These are phyloP conservation scores for Rhodotorula sp. DNA, from an alignment of 1,284 basidiomycete genomes.

Conservation along the genomic window DNA sequence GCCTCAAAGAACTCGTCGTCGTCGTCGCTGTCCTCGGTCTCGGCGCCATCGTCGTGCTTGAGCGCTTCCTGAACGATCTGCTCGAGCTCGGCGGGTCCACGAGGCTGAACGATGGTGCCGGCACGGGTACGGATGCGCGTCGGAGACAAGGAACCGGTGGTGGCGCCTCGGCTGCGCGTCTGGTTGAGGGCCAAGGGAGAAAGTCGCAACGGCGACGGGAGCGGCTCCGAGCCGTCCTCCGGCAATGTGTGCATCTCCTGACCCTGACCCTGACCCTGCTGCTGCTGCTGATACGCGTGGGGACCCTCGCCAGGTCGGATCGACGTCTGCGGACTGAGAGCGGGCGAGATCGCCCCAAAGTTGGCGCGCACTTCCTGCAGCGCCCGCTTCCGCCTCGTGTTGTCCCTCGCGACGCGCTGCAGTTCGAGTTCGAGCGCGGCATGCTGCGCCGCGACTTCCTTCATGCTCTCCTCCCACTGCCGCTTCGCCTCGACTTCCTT, in stretches of 20 bases:
- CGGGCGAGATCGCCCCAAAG: slow-evolving; percentile 17
- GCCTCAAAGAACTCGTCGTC: slow-evolving; percentile 99
- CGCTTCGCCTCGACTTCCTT: slow-evolving; percentile 63
- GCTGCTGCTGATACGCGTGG: background rate
- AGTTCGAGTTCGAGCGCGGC: slow-evolving; percentile 80
- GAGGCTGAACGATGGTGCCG: slow-evolving; percentile 25
- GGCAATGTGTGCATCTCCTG: slow-evolving; percentile 6
- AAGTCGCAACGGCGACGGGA: slow-evolving; percentile 15
- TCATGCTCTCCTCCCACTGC: slow-evolving; percentile 90
- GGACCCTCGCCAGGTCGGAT: background rate
- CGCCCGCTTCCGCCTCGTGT: slow-evolving; percentile 53
- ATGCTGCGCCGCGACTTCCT: slow-evolving; percentile 79
- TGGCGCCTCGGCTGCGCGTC: slow-evolving; percentile 7
- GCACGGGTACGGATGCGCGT: slow-evolving; percentile 17
- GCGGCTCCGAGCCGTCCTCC: slow-evolving; percentile 10
- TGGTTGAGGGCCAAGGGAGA: slow-evolving; percentile 1
- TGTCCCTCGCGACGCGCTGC: slow-evolving; percentile 48
- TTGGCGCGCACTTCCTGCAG: slow-evolving; percentile 45
- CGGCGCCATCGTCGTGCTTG: slow-evolving; percentile 30
- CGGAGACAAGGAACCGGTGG: slow-evolving; percentile 24
- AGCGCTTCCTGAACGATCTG: slow-evolving; percentile 34
- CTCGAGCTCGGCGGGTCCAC: slow-evolving; percentile 31
- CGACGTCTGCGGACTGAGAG: slow-evolving; percentile 15
- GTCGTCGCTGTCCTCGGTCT: slow-evolving; percentile 63
- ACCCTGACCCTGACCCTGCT: background rate